These are phyloP conservation scores for Endothia cerciana DNA, from an alignment of 2,329 filamentous ascomycete genomes.

Conservation along the genomic window DNA sequence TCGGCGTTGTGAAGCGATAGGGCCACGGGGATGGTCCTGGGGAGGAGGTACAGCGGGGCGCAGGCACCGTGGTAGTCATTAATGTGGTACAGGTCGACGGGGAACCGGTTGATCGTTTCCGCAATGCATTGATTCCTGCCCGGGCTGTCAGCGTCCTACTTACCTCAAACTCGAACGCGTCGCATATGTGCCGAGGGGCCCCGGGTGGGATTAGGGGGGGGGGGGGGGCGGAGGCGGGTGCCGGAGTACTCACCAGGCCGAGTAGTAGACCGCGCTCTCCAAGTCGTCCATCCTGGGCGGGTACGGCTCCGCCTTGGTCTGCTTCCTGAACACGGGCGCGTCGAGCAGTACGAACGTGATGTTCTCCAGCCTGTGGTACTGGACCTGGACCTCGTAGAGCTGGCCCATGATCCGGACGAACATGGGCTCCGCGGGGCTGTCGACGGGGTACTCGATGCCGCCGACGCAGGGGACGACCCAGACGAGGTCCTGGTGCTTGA, in stretches of 20 bases:
- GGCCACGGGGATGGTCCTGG: slow-evolving; percentile 60
- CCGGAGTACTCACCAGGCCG: slow-evolving; percentile 58
- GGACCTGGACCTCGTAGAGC: slow-evolving; percentile 64
- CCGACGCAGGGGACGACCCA: slow-evolving; percentile 67
- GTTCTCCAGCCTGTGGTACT: slow-evolving; percentile 66
- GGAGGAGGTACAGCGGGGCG: slow-evolving; percentile 67
- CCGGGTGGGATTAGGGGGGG: too few species aligned
- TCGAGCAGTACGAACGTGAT: slow-evolving; percentile 72
- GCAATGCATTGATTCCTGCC: slow-evolving; percentile 74
- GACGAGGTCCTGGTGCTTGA: slow-evolving; percentile 67
- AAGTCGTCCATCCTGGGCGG: slow-evolving; percentile 70
- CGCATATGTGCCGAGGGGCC: background rate
- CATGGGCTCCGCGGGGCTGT: slow-evolving; percentile 63
- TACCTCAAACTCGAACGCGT: background rate
- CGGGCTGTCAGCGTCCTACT: slow-evolving; percentile 40
- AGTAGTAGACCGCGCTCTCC: slow-evolving; percentile 69
- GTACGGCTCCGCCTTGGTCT: slow-evolving; percentile 64
- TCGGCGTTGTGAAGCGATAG: slow-evolving; percentile 70
- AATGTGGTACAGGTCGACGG: slow-evolving; percentile 45
- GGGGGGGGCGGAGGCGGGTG: too few species aligned
- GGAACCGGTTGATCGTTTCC: slow-evolving; percentile 63
- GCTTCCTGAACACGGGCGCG: slow-evolving; percentile 67
- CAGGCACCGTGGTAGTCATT: slow-evolving; percentile 44
- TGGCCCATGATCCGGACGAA: slow-evolving; percentile 64
- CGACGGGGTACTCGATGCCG: slow-evolving; percentile 66